Conservation (phyloP, 1,139 yeast genomes). For the Yamadazyma kanchanaburiensis region DNA sequence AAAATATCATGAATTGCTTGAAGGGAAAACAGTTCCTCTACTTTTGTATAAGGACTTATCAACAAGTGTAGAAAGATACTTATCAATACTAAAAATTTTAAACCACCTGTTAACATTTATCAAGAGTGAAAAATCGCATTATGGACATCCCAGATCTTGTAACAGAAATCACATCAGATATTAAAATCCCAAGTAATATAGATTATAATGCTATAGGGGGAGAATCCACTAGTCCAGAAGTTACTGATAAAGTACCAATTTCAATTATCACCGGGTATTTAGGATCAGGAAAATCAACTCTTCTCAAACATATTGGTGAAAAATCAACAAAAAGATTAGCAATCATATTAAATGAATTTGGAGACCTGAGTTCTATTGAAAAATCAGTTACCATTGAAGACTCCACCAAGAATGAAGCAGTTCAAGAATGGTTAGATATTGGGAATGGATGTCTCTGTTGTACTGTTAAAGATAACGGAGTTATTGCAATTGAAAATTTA, state of each 20-base stretch:
- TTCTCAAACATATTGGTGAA: slow-evolving; percentile 69
- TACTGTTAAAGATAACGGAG: slow-evolving; percentile 93
- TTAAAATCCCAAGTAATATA: slow-evolving; percentile 7
- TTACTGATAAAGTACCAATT: slow-evolving; percentile 64
- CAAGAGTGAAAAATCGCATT: too few relatives aligned
- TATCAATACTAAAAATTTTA: too few relatives aligned
- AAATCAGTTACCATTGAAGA: slow-evolving; percentile 78
- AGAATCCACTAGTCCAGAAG: slow-evolving; percentile 8
- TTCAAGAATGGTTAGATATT: slow-evolving; percentile 92
- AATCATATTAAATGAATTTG: slow-evolving; percentile 87
- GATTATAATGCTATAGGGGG: slow-evolving; percentile 10
- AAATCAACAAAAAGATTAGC: slow-evolving; percentile 74
- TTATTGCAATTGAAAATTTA: slow-evolving; percentile 86
- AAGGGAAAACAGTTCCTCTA: slow-evolving; percentile 88
- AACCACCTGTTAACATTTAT: too few relatives aligned
- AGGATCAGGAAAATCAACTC: slow-evolving; percentile 92
- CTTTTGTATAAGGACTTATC: slow-evolving; percentile 81
- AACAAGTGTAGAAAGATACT: slow-evolving; percentile 46
- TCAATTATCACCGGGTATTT: slow-evolving; percentile 92
- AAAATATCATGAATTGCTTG: slow-evolving; percentile 88
- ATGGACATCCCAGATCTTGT: slow-evolving; percentile 16
- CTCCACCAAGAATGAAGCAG: slow-evolving; percentile 45
- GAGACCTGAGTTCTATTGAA: slow-evolving; percentile 86
- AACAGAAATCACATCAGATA: slow-evolving; percentile 10
- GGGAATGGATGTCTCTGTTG: slow-evolving; percentile 98